phyloP scores from a whole-genome alignment of 306 rosid species.

The Cercis canadensis region DNA sequence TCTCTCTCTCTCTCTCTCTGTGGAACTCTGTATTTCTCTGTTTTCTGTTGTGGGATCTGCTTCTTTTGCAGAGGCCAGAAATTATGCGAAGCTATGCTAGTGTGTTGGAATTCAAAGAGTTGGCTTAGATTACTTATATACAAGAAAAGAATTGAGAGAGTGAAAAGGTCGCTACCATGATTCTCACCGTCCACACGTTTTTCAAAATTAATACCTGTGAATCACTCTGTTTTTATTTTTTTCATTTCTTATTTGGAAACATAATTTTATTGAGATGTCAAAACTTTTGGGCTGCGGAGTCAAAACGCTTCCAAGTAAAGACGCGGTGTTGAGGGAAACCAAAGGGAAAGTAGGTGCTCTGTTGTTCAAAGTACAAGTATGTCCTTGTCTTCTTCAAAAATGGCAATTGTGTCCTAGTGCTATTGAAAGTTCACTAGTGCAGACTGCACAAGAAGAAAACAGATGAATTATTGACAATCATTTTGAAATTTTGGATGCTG shows the following conservation, averaged over 20 bases:
- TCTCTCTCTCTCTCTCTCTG: background rate
- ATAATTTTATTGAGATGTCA: conserved; percentile 3
- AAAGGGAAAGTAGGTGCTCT: background rate
- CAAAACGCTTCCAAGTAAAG: conserved; percentile 45
- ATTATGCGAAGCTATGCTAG: conserved; percentile 4
- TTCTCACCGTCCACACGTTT: conserved; percentile 69
- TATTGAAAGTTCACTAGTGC: background rate
- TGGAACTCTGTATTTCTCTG: background rate
- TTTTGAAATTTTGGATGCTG: no score
- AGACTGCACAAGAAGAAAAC: no score
- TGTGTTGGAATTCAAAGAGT: conserved; percentile 24
- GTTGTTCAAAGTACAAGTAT: background rate
- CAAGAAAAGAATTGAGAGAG: background rate
- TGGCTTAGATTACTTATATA: conserved; percentile 35
- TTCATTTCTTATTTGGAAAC: background rate
- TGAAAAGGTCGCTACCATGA: conserved; percentile 26
- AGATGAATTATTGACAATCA: no score
- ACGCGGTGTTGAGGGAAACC: conserved; percentile 50
- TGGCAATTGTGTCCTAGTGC: conserved; percentile 12
- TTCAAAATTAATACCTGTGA: conserved; percentile 37
- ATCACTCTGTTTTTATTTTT: background rate
- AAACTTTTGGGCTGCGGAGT: conserved; percentile 25
- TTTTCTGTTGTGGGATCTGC: background rate
- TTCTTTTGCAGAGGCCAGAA: conserved; percentile 21
- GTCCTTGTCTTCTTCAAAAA: conserved; percentile 10